phyloP scores from a whole-genome alignment of 2,329 filamentous ascomycete species.

The Neophaeococcomyces aloes region DNA sequence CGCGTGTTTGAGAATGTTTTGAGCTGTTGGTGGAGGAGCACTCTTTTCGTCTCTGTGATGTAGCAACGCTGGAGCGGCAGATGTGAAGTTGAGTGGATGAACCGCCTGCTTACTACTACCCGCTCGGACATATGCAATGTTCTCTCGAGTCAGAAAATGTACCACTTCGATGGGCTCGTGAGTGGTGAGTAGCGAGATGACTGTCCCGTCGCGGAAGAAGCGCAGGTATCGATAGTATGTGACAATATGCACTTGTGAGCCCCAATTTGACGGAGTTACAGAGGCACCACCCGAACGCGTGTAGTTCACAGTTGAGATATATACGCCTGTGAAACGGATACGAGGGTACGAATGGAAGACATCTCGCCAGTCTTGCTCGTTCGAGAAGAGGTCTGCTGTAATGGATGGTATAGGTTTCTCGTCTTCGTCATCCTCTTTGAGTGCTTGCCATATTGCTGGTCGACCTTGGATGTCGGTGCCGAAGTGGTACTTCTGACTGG shows the following conservation, averaged over 20 bases:
- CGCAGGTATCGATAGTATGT: constrained; percentile 97
- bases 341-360: constrained; percentile 78
- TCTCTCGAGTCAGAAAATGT: constrained; percentile 64
- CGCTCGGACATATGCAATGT: constrained; percentile 39
- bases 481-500: constrained; percentile 72
- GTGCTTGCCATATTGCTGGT: constrained; percentile 12
- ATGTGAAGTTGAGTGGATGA: constrained; percentile 16
- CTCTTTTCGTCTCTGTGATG: constrained; percentile 22
- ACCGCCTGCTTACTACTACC: constrained; percentile 12
- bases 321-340: constrained; percentile 87
- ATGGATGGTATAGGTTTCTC: constrained; percentile 20
- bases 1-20: constrained; percentile 57
- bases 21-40: constrained; percentile 30
- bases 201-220: constrained; percentile 82
- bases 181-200: constrained; percentile 70
- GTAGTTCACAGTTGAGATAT: constrained; percentile 96
- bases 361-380: constrained; percentile 38
- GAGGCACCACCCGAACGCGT: constrained; percentile 67
- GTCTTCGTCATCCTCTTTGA: constrained; percentile 25
- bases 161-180: constrained; percentile 78
- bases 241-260: constrained; percentile 79
- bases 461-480: constrained; percentile 48
- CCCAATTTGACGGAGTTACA: constrained; percentile 63
- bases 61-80: constrained; percentile 10
- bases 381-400: constrained; percentile 18